Evolutionary conservation across 208 protist genomes (phyloP), one percentile per base, ranked within the genome.

Genomic region (Wallacemonas sp.): DNA sequence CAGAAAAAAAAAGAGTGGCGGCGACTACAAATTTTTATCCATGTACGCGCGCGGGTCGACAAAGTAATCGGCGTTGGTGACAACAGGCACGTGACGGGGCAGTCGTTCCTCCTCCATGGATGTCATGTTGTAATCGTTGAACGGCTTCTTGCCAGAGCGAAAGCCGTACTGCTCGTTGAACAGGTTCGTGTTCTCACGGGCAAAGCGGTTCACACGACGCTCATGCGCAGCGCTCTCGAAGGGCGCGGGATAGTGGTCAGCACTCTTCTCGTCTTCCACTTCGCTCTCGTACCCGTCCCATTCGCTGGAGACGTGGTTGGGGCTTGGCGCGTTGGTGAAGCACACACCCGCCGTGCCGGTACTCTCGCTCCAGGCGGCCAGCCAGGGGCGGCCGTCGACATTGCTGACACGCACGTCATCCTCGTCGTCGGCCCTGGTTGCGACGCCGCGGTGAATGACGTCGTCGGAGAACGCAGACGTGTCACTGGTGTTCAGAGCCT

Each of bases 11-110:
- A 55, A 64, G 38, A 66, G 57, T 21, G 22, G 9, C 33, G 8
- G 10, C 57, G n/a, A 5, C 19, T 44, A 55, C 44, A 62, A 57
- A 29, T 73, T 55, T 27, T 48, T 57, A 19, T 34, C 2, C 76
- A 81, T 76, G 57, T 65, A 58, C 30, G 65, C 45, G 6, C 68
- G 66, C 15, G 64, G 74, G 26, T 79, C 74, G 5, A 67, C 63
- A 30, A 57, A 48, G 68, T 75, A 79, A 46, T 79, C 74, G 36
- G 63, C 70, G 48, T 79, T 79, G 24, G 63, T 63, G 1, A 63
- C 48, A 3, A 79, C 68, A 9, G 74, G 68, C 37, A 66, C 37
- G 42, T 69, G 67, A 1, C n/a, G 55, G 10, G 44, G 44, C 2
- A 50, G 38, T 2, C 52, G 27, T 26, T 42, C 34, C 36, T 46